Evolutionary conservation across 2,329 filamentous ascomycete genomes (phyloP), one percentile per base, ranked within the genome.

Genomic region (Ramularia collo-cygni): DNA sequence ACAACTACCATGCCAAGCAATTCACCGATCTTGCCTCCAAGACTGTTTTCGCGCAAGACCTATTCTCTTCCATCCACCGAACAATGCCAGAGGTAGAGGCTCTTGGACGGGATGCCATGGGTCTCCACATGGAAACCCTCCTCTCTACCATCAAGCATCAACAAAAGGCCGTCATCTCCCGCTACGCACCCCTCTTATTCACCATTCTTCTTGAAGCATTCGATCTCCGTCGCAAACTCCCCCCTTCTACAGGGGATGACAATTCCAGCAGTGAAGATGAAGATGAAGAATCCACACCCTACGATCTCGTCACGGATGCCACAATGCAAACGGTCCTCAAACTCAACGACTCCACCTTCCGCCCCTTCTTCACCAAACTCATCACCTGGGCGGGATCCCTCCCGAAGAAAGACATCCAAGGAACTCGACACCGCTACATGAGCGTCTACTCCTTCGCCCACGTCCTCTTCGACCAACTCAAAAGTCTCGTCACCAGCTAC

Each of bases 401-500:
- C 31, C 66, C 80, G 13, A 79, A 81, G 65, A 75, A 73, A 44
- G 81, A 87, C 53, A 60, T 60, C 10, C 52, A 65, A 16, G 81
- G 79, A 37, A 74, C 70, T 46, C 64, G 72, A 2, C 65, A 80
- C 34, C 78, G 88, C 13, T 75, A 83, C 30, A 81, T 82, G 46
- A 86, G 81, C 46, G 75, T 94, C 50, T 95, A 88, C 68, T 77
- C 78, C 37, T 95, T 95, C 69, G 69, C 93, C 30, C 67, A 78
- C 27, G 68, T 75, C 10, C 89, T 96, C 65, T 95, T 95, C 56
- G 78, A 81, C 43, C 83, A 78, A 49, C 80, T 96, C 46, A 92
- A 92, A 74, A 92, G 87, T 6, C 90, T 96, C 42, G 88, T 96
- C 43, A 96, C 92, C 8, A 83, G 81, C 63, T 98, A 98, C 61